Base-by-base conservation (phyloP, 148 eudicot genomes). In the Tetragonia tetragonoides region DNA sequence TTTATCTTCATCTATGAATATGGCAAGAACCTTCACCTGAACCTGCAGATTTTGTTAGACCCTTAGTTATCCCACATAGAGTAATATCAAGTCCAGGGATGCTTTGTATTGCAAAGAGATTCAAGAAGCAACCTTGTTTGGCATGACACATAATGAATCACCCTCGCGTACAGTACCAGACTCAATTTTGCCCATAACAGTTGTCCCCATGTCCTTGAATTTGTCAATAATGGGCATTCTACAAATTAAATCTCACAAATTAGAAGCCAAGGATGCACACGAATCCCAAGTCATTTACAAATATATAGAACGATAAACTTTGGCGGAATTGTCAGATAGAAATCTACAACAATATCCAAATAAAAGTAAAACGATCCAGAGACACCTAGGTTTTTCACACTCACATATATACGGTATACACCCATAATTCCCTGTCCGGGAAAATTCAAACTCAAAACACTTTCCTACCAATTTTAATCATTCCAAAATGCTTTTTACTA, bases 101-200 rank as follows among this genome's bases (percentile, higher is more conserved):
- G 49, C 46, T 41, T 9, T 16, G 3, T 18, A 44, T 0, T 67
- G 46, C 2, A 20, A 16, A 57, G 7, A 17, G 7, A 57, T 57
- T 20, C 6, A 17, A 57, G 3, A 57, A 23, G 63, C 76, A 53
- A 93, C 97, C 97, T 83, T 95, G 82, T 95, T 93, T 81, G 99
- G 99, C 99, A 93, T 95, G 66, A 93, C 51, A 70, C 87, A 38
- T 85, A 95, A 75, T 63, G 65, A 85, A 68, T 91, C 94, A 51
- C 97, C 99, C 85, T 93, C 97, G 7, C 85, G 79, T n/a, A 95
- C 60, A 73, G 86, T 88, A 34, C 99, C 99, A 81, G 97, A 91
- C 75, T 95, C 97, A 21, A 89, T 84, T 85, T 95, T 95, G 21
- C 99, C 97, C 99, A 91, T 95, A 41, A 91, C 90, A 80, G 93